phyloP scores from a whole-genome alignment of 1,284 basidiomycete genomes.

The Anthracocystis walkeri region DNA sequence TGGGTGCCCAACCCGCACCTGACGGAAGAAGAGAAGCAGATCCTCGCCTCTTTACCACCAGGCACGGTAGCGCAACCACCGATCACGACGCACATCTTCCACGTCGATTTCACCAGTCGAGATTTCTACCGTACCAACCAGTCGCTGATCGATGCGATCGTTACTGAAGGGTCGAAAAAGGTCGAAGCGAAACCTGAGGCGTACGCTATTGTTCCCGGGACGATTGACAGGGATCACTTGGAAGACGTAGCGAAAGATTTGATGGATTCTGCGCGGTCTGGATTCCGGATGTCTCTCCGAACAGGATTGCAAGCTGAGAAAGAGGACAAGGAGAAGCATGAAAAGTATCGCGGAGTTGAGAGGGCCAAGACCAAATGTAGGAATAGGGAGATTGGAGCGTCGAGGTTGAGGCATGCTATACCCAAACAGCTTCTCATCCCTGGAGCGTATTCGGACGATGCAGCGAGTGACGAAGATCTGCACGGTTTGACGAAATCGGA shows the following conservation, averaged over 20 bases:
- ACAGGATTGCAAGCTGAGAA: conserved; percentile 52
- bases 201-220: conserved; percentile 52
- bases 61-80: conserved; percentile 45
- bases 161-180: conserved; percentile 42
- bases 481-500: conserved; percentile 51
- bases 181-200: conserved; percentile 53
- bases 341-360: conserved; percentile 54
- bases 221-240: conserved; percentile 48
- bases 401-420: conserved; percentile 45
- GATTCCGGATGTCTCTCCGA: conserved; percentile 53
- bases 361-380: conserved; percentile 52
- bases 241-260: conserved; percentile 60
- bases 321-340: conserved; percentile 58
- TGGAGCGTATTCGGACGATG: conserved; percentile 56
- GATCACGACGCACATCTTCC: conserved; percentile 54
- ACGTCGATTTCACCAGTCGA: conserved; percentile 49
- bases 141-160: conserved; percentile 52
- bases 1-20: conserved; percentile 52
- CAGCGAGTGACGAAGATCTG: conserved; percentile 58
- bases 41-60: conserved; percentile 38
- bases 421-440: conserved; percentile 53
- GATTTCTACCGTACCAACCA: conserved; percentile 57
- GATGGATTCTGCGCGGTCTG: conserved; percentile 54
- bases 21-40: conserved; percentile 45
- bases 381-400: conserved; percentile 55